Evolutionary conservation across 495 filamentous ascomycete genomes (phyloP), one percentile per base, ranked within the genome.

Genomic region (Lineolata rhizophorae): DNA sequence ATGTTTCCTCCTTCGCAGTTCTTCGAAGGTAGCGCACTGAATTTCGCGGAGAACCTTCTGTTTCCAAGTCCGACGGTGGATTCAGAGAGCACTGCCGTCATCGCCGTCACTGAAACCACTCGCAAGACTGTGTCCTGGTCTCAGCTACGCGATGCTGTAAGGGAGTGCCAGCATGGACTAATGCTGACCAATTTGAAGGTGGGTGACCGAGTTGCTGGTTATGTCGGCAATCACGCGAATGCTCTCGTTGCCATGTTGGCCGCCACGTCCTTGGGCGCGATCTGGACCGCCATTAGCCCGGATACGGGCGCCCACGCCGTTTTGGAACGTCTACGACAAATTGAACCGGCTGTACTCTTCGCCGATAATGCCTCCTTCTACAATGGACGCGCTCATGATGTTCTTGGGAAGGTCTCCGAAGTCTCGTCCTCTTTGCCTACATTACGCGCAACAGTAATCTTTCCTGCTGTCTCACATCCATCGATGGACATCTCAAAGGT

Each of bases 21-120:
- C 58, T 97, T 91, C 47, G 49, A 65, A 25, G 76, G 72, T 4
- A 68, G 76, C 13, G 68, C 55, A 29, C 56, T 92, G 34, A 94
- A 94, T 46, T 92, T 92, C 49, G 81, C 83, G 15, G 78, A 92
- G 55, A 94, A 94, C 51, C 61, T 94, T 19, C 64, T 94, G 4
- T 91, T 69, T 47, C 82, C 84, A 3, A 25, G n/a, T n/a, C 60
- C 58, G 27, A 48, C 61, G 13, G 66, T 69, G 16, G 54, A 66
- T 37, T 65, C 70, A 30, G 55, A 68, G 34, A 49, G 52, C 2
- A 43, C 60, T 13, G 80, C 79, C 15, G 56, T 84, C 16, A 71
- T 87, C 42, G 72, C 68, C 22, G 78, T 62, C 4, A 84, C 77
- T 8, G 80, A 90, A 52, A 63, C 61, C 4, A 56, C 57, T 16